phyloP scores from a whole-genome alignment of 148 eudicot genomes.

The Diospyros lotus region DNA sequence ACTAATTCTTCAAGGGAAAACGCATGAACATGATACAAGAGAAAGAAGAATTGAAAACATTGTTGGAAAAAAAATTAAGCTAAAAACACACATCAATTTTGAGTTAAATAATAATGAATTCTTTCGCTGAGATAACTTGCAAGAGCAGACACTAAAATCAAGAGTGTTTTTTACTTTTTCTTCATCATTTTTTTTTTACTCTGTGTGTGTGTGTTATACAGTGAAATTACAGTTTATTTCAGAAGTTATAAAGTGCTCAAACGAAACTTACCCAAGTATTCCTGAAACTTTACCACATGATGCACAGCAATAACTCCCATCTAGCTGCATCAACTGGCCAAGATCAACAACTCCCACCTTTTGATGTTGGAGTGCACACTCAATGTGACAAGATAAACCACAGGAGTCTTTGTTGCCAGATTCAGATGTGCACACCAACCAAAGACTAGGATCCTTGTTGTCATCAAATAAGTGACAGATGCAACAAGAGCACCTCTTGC shows the following conservation, averaged over 20 bases:
- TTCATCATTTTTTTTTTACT: neutral
- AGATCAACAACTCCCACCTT: conserved; percentile 81
- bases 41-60: neutral
- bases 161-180: neutral
- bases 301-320: conserved; percentile 90
- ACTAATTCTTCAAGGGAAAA: neutral
- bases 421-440: conserved; percentile 85
- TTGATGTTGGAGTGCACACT: conserved; percentile 64
- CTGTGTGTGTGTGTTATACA: neutral
- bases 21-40: neutral
- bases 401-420: conserved; percentile 50
- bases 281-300: conserved; percentile 90
- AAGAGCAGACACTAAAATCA: too few relatives aligned
- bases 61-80: neutral
- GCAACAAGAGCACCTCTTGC: conserved; percentile 95
- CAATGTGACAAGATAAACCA: conserved; percentile 86
- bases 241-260: conserved; percentile 12
- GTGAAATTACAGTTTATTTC: neutral
- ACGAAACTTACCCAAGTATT: conserved; percentile 67
- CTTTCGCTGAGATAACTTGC: too few relatives aligned
- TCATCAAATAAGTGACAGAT: conserved; percentile 84
- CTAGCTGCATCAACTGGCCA: conserved; percentile 70
- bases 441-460: conserved; percentile 92
- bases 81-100: too few relatives aligned
- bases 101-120: too few relatives aligned